Percentiles rank a stretch among this genome's conserved stretches.
phyloP scores from a whole-genome alignment of 768 basidiomycete genomes.

The Cyclocybe aegerita region DNA sequence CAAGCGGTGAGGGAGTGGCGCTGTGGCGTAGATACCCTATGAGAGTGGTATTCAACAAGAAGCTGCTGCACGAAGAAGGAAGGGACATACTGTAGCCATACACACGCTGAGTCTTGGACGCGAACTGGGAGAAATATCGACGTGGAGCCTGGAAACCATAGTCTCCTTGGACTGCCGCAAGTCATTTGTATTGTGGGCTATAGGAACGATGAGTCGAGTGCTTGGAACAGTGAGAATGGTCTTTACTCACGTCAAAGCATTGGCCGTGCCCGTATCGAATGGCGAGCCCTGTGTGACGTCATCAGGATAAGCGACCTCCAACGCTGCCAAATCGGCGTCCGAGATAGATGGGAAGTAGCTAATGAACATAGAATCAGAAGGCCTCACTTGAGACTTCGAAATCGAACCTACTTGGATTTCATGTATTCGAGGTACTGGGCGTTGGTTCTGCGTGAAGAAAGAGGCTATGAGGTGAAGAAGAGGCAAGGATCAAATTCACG shows the following conservation, averaged over 20 bases:
- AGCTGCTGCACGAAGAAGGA: background rate
- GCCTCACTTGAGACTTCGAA: background rate
- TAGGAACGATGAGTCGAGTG: background rate
- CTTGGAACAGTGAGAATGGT: background rate
- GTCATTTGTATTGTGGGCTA: slow-evolving; percentile 39
- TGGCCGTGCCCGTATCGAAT: slow-evolving; percentile 16
- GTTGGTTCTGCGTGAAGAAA: slow-evolving; percentile 12
- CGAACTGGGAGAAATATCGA: slow-evolving; percentile 29
- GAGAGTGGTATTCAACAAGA: background rate
- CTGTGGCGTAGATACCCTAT: background rate
- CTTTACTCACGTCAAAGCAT: slow-evolving; percentile 16
- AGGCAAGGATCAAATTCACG: background rate
- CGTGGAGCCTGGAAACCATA: slow-evolving; percentile 31
- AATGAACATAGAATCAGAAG: background rate
- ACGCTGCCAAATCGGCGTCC: slow-evolving; percentile 4
- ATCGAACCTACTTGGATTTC: slow-evolving; percentile 9
- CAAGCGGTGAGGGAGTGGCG: background rate
- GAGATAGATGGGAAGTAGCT: slow-evolving; percentile 12
- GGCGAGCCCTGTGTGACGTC: slow-evolving; percentile 20
- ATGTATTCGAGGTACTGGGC: slow-evolving; percentile 15
- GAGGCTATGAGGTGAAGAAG: background rate
- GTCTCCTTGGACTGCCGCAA: slow-evolving; percentile 38
- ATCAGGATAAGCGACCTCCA: slow-evolving; percentile 16
- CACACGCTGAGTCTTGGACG: slow-evolving; percentile 26
- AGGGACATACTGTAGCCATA: slow-evolving; percentile 34